These are phyloP conservation scores for Botryobasidium botryosum DNA, from an alignment of 768 basidiomycete species.

Conservation along the genomic window DNA sequence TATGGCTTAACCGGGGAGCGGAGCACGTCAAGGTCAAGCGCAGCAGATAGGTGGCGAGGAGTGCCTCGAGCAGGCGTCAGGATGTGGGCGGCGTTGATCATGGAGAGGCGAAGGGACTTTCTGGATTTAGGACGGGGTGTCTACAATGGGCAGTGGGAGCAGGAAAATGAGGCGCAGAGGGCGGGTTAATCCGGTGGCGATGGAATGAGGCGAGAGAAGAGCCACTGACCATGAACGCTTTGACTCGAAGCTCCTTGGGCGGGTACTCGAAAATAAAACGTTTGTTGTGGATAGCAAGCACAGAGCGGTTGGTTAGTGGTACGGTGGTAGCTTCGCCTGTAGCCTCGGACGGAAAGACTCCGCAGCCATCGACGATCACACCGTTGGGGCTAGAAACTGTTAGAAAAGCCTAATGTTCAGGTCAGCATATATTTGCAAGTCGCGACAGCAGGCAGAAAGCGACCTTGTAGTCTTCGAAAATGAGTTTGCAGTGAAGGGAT, in stretches of 20 bases:
- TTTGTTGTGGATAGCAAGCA: slow-evolving; percentile 51
- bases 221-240: slow-evolving; percentile 18
- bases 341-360: slow-evolving; percentile 33
- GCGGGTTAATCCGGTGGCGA: not conserved
- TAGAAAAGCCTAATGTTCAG: slow-evolving; percentile 39
- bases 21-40: slow-evolving; percentile 43
- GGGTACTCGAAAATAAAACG: slow-evolving; percentile 60
- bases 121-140: slow-evolving; percentile 17
- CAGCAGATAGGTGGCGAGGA: slow-evolving; percentile 6
- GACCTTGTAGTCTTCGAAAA: slow-evolving; percentile 51
- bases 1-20: slow-evolving; percentile 30
- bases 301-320: slow-evolving; percentile 39
- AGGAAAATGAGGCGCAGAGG: not conserved
- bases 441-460: slow-evolving; percentile 9
- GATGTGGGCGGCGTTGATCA: slow-evolving; percentile 60
- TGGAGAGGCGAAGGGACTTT: slow-evolving; percentile 46
- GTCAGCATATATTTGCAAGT: not conserved
- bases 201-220: not conserved
- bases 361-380: slow-evolving; percentile 42
- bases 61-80: slow-evolving; percentile 32
- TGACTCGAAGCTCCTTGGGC: slow-evolving; percentile 47
- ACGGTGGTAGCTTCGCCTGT: slow-evolving; percentile 20
- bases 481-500: slow-evolving; percentile 45
- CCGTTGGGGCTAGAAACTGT: slow-evolving; percentile 43
- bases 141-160: slow-evolving; percentile 10